phyloP scores from a whole-genome alignment of 1,284 basidiomycete genomes.

The Trichosporon sp. region DNA sequence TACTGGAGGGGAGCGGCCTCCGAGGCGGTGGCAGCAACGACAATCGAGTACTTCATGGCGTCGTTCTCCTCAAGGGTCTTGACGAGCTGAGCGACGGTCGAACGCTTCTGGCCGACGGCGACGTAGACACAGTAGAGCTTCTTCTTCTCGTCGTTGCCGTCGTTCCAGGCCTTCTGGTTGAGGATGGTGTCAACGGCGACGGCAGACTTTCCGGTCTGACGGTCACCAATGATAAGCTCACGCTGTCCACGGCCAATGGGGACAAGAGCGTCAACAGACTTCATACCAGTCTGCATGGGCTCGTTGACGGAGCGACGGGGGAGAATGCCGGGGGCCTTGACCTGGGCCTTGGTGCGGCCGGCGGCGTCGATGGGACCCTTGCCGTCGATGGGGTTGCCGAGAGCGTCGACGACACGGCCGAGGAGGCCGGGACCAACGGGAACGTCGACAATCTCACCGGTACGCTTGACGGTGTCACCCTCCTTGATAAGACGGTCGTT shows the following conservation, averaged over 20 bases:
- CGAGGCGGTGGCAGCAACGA: slow-evolving; percentile 97
- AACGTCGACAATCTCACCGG: slow-evolving; percentile 98
- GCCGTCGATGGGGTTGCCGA: slow-evolving; percentile 99
- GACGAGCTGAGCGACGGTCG: slow-evolving; percentile 97
- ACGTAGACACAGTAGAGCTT: slow-evolving; percentile 99
- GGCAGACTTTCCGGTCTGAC: slow-evolving; percentile 94
- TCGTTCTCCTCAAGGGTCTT: slow-evolving; percentile 99
- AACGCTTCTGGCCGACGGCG: slow-evolving; percentile 98
- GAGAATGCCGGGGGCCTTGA: slow-evolving; percentile 98
- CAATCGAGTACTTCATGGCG: slow-evolving; percentile 98
- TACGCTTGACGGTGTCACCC: slow-evolving; percentile 99
- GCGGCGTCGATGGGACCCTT: slow-evolving; percentile 93
- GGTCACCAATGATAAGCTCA: slow-evolving; percentile 99
- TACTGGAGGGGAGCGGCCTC: slow-evolving; percentile 99
- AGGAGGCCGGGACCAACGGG: slow-evolving; percentile 94
- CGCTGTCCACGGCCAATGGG: slow-evolving; percentile 99
- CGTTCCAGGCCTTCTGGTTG: slow-evolving; percentile 99
- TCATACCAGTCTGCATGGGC: slow-evolving; percentile 99
- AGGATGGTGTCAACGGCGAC: slow-evolving; percentile 99
- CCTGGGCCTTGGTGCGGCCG: slow-evolving; percentile 90
- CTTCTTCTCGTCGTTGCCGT: slow-evolving; percentile 89
- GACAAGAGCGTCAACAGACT: slow-evolving; percentile 99
- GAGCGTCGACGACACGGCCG: slow-evolving; percentile 97
- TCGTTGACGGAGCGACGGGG: slow-evolving; percentile 99
- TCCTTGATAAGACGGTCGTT: slow-evolving; percentile 99